Conservation (phyloP, 306 rosid genomes). For the Acacia acuminata region DNA sequence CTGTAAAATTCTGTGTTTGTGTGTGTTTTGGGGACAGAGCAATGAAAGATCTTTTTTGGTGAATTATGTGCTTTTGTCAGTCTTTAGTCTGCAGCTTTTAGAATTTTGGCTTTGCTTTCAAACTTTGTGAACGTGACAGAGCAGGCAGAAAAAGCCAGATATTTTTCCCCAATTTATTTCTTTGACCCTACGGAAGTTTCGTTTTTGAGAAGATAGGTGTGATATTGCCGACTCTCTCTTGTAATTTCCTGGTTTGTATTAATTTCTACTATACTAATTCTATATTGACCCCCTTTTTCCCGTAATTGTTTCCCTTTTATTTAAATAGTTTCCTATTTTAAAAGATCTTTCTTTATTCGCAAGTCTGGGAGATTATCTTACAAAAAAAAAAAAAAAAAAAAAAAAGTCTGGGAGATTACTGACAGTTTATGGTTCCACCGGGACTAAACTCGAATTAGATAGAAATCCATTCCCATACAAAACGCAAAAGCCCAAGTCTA, state of each 20-base stretch:
- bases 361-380: background rate
- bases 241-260: background rate
- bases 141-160: slow-evolving; percentile 21
- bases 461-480: background rate
- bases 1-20: background rate
- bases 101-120: background rate
- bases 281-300: background rate
- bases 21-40: background rate
- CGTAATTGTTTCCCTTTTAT: background rate
- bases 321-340: background rate
- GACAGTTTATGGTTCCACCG: background rate
- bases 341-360: background rate
- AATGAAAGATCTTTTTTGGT: background rate
- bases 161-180: slow-evolving; percentile 26
- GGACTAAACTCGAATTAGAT: background rate
- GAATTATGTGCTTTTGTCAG: background rate
- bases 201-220: background rate
- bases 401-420: background rate
- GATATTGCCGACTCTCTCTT: background rate
- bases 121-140: slow-evolving; percentile 20
- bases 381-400: too few relatives aligned
- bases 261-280: background rate
- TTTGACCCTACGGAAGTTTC: background rate
- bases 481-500: background rate
- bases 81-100: background rate